These are phyloP conservation scores for Tricholoma bakamatsutake DNA, from an alignment of 768 basidiomycete genomes.

Conservation along the genomic window DNA sequence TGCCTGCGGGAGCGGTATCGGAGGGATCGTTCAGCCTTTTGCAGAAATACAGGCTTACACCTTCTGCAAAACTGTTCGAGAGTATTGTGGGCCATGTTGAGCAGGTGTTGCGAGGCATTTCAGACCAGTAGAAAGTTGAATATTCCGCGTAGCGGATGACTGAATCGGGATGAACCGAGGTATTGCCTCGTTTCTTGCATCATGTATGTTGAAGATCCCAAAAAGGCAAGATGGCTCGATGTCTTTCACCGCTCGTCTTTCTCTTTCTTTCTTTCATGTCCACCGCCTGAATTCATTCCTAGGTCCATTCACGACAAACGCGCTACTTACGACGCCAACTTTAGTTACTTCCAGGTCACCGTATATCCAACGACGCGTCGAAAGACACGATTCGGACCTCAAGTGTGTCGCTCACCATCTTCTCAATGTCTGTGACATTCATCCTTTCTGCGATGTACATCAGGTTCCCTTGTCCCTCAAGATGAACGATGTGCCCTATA, in stretches of 20 bases:
- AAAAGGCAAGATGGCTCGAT: conserved; percentile 22
- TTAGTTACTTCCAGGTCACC: not conserved
- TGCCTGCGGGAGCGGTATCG: conserved; percentile 16
- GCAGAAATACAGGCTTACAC: conserved; percentile 57
- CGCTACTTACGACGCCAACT: conserved; percentile 4
- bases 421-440: not conserved
- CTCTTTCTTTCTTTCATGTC: conserved; percentile 14
- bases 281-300: conserved; percentile 8
- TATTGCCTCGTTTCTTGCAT: conserved; percentile 28
- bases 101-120: not conserved
- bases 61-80: conserved; percentile 64
- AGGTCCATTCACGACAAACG: conserved; percentile 2
- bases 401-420: not conserved
- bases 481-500: conserved; percentile 41
- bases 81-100: conserved; percentile 38
- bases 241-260: conserved; percentile 16
- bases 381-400: not conserved
- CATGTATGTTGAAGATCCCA: conserved; percentile 23
- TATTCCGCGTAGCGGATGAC: not conserved
- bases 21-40: conserved; percentile 41
- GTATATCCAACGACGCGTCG: not conserved
- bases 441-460: not conserved
- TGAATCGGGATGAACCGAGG: not conserved
- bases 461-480: not conserved
- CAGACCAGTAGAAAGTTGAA: not conserved